Percentiles rank a stretch among this genome's conserved stretches.
Evolutionary conservation across 805 yeast genomes (phyloP).

Genomic region (Myxozyma melibiosi): DNA sequence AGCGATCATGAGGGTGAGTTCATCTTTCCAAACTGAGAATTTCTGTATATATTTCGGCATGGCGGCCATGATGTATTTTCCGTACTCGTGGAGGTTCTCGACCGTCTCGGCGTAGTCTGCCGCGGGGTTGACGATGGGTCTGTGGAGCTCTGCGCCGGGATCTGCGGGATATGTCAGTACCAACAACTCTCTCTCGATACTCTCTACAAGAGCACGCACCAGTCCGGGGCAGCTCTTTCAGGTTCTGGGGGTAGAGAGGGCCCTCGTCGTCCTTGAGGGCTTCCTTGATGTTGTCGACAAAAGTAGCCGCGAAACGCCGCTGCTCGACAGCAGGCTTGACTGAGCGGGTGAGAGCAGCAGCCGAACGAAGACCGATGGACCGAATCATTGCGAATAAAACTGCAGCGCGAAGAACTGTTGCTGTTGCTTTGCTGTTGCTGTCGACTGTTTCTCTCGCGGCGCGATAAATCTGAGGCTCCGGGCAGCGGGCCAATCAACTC

Average conservation of each 20-base stretch:
- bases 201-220: slow-evolving; percentile 5
- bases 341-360: neutral
- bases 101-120: slow-evolving; percentile 62
- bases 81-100: slow-evolving; percentile 49
- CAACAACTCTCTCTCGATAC: neutral
- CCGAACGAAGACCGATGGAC: slow-evolving; percentile 7
- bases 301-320: slow-evolving; percentile 18
- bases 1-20: slow-evolving; percentile 71
- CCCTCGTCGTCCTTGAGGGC: slow-evolving; percentile 26
- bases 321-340: slow-evolving; percentile 9
- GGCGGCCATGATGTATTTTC: slow-evolving; percentile 73
- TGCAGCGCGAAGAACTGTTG: no score
- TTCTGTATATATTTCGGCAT: slow-evolving; percentile 82
- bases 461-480: slow-evolving; percentile 2
- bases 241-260: slow-evolving; percentile 25
- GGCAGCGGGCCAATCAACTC: slow-evolving; percentile 10
- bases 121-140: slow-evolving; percentile 71
- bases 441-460: no score
- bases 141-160: slow-evolving; percentile 41
- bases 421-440: neutral
- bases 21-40: slow-evolving; percentile 90
- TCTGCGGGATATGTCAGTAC: slow-evolving; percentile 30
- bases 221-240: slow-evolving; percentile 20
- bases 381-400: slow-evolving; percentile 11
- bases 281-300: slow-evolving; percentile 21